Evolutionary conservation across 2,329 filamentous ascomycete genomes (phyloP).

Genomic region (Dactylellina haptotyla): DNA sequence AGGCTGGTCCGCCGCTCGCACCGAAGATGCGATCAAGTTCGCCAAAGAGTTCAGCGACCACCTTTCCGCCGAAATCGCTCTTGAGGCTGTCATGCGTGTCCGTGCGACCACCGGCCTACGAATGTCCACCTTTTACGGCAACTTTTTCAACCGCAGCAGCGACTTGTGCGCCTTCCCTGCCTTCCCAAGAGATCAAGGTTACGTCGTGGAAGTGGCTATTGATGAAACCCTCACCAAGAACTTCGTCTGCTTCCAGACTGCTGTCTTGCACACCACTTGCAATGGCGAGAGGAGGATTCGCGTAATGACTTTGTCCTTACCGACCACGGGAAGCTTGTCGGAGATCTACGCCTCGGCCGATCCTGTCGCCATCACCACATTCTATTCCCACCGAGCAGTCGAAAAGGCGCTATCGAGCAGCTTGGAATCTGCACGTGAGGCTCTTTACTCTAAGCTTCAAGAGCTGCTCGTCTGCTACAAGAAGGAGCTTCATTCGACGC

Average conservation of each 20-base stretch:
- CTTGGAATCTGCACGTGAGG: constrained; percentile 88
- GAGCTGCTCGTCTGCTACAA: constrained; percentile 95
- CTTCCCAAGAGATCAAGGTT: constrained; percentile 95
- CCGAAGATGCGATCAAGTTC: constrained; percentile 97
- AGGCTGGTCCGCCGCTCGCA: constrained; percentile 92
- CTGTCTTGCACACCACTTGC: constrained; percentile 95
- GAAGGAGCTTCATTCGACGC: constrained; percentile 94
- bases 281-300: constrained; percentile 96
- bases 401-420: constrained; percentile 86
- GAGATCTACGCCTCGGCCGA: constrained; percentile 95
- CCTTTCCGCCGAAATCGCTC: constrained; percentile 92
- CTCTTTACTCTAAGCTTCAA: constrained; percentile 87
- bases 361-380: constrained; percentile 89
- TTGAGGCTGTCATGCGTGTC: constrained; percentile 95
- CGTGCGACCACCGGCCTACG: constrained; percentile 92
- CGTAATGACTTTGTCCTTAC: constrained; percentile 90
- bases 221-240: constrained; percentile 93
- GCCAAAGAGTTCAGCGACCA: constrained; percentile 96
- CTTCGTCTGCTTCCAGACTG: constrained; percentile 90
- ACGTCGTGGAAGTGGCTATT: constrained; percentile 97
- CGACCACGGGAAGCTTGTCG: constrained; percentile 88
- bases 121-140: constrained; percentile 98
- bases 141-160: constrained; percentile 98
- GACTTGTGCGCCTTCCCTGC: constrained; percentile 98
- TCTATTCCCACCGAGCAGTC: constrained; percentile 97